Percentiles rank a stretch among this genome's conserved stretches.
These are phyloP conservation scores for Pterulicium gracile DNA, from an alignment of 1,284 basidiomycete species.

Conservation along the genomic window DNA sequence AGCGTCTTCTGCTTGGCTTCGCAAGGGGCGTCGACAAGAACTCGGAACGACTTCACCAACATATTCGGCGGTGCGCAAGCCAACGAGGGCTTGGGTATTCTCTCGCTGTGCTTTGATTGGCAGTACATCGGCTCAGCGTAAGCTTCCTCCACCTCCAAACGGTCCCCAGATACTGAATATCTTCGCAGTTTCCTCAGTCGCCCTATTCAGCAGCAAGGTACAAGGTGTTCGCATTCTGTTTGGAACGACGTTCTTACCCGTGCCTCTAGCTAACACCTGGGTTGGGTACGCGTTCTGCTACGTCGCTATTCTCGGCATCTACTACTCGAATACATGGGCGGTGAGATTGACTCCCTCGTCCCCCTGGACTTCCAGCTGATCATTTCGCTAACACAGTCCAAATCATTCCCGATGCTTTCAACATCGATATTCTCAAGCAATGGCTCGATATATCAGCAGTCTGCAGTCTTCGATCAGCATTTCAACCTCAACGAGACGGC, in stretches of 20 bases:
- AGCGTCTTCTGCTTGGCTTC: conserved; percentile 48
- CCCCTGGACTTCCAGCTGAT: neutral
- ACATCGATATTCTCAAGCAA: conserved; percentile 48
- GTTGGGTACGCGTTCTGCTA: conserved; percentile 44
- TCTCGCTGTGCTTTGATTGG: conserved; percentile 50
- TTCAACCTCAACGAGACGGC: conserved; percentile 46
- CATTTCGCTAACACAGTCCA: conserved; percentile 23
- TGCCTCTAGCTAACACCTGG: conserved; percentile 40
- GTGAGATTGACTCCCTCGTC: conserved; percentile 20
- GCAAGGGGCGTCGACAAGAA: conserved; percentile 29
- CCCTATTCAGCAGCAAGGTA: conserved; percentile 43
- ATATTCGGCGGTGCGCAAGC: conserved; percentile 51
- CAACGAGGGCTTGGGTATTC: conserved; percentile 54
- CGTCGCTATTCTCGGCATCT: conserved; percentile 41
- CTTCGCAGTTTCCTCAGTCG: conserved; percentile 26
- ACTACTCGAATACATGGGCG: conserved; percentile 51
- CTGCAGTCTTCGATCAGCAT: conserved; percentile 37
- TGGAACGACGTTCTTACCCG: conserved; percentile 7
- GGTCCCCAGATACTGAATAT: too few relatives aligned
- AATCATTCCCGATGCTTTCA: conserved; percentile 50
- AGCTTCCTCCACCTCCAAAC: too few relatives aligned
- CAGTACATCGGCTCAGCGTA: conserved; percentile 48
- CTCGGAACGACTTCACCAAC: conserved; percentile 43
- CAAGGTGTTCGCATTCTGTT: conserved; percentile 7
- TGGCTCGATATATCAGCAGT: conserved; percentile 45